phyloP scores from a whole-genome alignment of 495 filamentous ascomycete genomes.

The Cenococcum geophilum region DNA sequence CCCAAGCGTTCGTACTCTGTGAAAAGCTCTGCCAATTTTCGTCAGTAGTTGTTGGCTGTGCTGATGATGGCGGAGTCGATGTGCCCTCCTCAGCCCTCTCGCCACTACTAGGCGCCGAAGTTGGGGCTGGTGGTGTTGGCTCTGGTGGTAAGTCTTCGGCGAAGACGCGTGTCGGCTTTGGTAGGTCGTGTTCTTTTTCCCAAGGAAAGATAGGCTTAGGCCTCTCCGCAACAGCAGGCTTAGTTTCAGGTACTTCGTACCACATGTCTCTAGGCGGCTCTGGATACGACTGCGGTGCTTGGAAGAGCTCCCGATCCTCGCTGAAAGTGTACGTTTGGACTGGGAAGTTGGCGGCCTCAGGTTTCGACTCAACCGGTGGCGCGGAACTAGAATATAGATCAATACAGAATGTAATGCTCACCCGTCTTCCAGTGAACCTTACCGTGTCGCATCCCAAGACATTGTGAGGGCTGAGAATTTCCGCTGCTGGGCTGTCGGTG shows the following conservation, averaged over 20 bases:
- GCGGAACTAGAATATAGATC: conserved; percentile 62
- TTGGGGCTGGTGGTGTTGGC: conserved; percentile 26
- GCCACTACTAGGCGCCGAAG: conserved; percentile 12
- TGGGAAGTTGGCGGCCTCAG: conserved; percentile 74
- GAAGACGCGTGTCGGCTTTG: conserved; percentile 69
- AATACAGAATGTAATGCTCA: too few relatives aligned
- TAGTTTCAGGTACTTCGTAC: conserved; percentile 65
- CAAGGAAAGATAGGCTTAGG: conserved; percentile 76
- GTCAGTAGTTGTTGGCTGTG: conserved; percentile 20
- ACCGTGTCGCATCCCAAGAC: conserved; percentile 66
- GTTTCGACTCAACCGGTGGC: conserved; percentile 65
- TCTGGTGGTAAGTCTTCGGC: conserved; percentile 46
- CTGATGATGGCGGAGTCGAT: conserved; percentile 8
- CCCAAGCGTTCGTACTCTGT: conserved; percentile 71
- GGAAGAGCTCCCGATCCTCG: conserved; percentile 60
- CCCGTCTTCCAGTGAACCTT: conserved; percentile 11
- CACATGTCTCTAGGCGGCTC: conserved; percentile 80
- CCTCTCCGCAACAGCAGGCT: conserved; percentile 47
- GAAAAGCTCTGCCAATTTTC: conserved; percentile 60
- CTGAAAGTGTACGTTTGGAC: conserved; percentile 71
- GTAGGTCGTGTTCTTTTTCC: conserved; percentile 53
- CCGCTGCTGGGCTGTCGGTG: conserved; percentile 44
- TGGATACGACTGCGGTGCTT: conserved; percentile 66
- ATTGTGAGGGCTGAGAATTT: conserved; percentile 46
- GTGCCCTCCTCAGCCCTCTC: conserved; percentile 10